Base-by-base conservation (phyloP, 208 protist genomes). In the Leishmania lainsoni region DNA sequence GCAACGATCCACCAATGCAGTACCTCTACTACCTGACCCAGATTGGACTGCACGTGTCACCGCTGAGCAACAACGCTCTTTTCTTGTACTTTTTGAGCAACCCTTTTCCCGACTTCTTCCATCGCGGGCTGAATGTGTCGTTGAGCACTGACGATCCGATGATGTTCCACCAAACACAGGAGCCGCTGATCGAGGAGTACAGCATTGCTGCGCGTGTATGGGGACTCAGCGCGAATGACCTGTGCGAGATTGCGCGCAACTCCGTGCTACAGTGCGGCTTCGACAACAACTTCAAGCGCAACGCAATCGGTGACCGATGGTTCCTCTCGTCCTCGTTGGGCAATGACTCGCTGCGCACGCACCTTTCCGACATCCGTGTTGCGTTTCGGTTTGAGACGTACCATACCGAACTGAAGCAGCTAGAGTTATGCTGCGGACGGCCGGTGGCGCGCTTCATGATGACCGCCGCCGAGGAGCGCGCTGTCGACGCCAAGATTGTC, bases 21-120 rank as follows among this genome's bases (percentile, higher is more conserved):
- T 99, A 99, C 89, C 90, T 99, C 52, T 99, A 99, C 87, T 99
- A 99, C 91, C 88, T 99, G 5, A 86, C 91, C 35, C 99, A 99
- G 89, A 96, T 99, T 83, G 99, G 99, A 56, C 87, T 99, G n/a
- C 97, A 99, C 59, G 95, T 99, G 72, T 99, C 98, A 35, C 99
- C 99, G n/a, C 90, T 99, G 29, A 99, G 96, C 91, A 99, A 99
- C 90, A 99, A 99, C 92, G 93, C 97, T 12, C 94, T 99, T 10
- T 99, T 99, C 84, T 84, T 99, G 45, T 88, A 93, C n/a, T 99
- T 99, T 84, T 68, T 99, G 51, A 96, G 95, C 76, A 99, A 99
- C 86, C 99, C 99, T 32, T 99, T 99, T 83, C 96, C 96, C 3
- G 88, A 93, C 75, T 99, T 99, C 84, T 99, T 99, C 87, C 87